phyloP scores from a whole-genome alignment of 768 basidiomycete species.

The Lyophyllum shimeji region DNA sequence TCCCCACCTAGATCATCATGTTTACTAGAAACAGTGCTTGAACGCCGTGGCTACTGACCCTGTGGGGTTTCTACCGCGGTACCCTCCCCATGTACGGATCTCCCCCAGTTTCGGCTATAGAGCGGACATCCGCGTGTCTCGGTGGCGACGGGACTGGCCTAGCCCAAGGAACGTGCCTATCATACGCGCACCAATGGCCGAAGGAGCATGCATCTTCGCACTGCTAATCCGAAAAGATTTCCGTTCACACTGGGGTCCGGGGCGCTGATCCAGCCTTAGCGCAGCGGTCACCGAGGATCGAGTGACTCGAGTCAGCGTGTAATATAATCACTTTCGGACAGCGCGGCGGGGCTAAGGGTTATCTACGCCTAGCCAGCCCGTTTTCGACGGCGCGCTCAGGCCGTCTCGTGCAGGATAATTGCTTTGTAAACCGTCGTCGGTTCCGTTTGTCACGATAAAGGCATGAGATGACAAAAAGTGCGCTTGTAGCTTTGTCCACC shows the following conservation, averaged over 20 bases:
- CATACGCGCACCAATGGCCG: slow-evolving; percentile 8
- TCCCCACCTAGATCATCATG: neutral
- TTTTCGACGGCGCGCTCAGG: neutral
- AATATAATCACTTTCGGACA: neutral
- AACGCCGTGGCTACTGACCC: neutral
- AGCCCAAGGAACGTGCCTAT: slow-evolving; percentile 1
- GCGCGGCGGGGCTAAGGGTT: neutral
- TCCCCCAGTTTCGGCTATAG: slow-evolving; percentile 8
- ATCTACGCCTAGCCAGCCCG: neutral
- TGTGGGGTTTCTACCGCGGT: too few relatives aligned
- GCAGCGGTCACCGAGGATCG: neutral
- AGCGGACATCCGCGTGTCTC: neutral
- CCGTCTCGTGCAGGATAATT: neutral
- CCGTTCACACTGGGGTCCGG: neutral
- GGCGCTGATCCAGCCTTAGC: neutral
- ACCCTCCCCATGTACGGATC: neutral
- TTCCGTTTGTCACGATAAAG: neutral
- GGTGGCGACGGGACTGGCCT: neutral
- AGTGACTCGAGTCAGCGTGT: too few relatives aligned
- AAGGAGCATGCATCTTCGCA: slow-evolving; percentile 7
- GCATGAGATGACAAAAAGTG: neutral
- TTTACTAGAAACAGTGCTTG: neutral
- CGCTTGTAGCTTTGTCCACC: neutral
- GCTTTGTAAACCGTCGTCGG: neutral
- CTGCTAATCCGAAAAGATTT: neutral